Conservation (phyloP, 176 grass and related monocot species). For the Pontederia crassipes region DNA sequence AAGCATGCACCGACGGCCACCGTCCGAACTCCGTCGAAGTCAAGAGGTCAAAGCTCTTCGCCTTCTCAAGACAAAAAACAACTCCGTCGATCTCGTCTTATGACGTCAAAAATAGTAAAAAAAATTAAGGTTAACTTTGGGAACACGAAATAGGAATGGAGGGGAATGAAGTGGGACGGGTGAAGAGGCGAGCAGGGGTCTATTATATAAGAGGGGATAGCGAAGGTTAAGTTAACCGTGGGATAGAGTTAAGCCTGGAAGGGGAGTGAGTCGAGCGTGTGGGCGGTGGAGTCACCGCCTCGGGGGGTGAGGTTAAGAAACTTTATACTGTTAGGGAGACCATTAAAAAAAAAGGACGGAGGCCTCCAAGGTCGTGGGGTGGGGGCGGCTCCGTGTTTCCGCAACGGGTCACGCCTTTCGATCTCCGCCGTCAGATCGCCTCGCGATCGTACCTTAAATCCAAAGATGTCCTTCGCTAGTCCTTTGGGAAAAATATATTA, state of each 20-base stretch:
- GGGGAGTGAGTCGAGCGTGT: conserved; percentile 1
- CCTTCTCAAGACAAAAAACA: too few species aligned
- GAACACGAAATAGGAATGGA: conserved; percentile 10
- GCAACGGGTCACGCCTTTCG: conserved; percentile 41
- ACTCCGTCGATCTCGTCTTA: neutral
- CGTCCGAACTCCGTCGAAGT: neutral
- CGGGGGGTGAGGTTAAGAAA: neutral
- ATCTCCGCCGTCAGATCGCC: conserved; percentile 18
- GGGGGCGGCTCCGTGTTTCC: conserved; percentile 92
- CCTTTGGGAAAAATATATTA: too few species aligned
- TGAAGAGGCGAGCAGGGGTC: neutral
- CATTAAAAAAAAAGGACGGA: neutral
- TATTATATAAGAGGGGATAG: conserved; percentile 38
- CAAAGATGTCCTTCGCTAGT: too few species aligned
- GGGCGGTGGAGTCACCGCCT: conserved; percentile 4
- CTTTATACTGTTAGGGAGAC: neutral
- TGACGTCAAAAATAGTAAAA: neutral
- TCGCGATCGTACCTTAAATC: too few species aligned
- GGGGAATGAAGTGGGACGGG: conserved; percentile 5
- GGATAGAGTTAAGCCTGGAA: neutral
- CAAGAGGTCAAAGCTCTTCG: neutral
- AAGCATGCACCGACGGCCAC: neutral
- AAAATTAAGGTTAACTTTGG: neutral
- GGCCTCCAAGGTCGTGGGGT: conserved; percentile 65
- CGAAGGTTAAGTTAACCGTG: conserved; percentile 14